Evolutionary conservation across 306 rosid species (phyloP).

Genomic region (Sindora glabra): DNA sequence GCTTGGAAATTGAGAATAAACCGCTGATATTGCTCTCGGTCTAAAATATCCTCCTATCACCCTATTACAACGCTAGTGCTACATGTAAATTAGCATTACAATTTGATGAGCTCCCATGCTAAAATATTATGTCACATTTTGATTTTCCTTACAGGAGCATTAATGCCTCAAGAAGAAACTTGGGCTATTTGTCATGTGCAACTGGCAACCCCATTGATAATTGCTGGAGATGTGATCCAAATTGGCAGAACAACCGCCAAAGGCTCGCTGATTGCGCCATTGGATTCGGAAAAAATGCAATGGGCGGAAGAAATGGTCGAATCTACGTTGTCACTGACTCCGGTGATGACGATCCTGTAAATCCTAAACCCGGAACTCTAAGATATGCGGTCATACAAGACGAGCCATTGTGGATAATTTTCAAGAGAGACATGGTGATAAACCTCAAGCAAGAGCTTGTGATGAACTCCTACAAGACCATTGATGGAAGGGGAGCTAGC

Average conservation of each 20-base stretch:
- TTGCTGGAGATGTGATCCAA: slow-evolving; percentile 1
- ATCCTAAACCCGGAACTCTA: background rate
- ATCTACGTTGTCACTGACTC: background rate
- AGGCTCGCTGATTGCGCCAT: background rate
- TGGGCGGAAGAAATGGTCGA: background rate
- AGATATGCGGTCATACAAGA: background rate
- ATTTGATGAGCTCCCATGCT: too few relatives aligned
- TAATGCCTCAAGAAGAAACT: background rate
- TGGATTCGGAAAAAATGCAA: background rate
- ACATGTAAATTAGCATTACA: too few relatives aligned
- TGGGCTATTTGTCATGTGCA: background rate
- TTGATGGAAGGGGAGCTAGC: background rate
- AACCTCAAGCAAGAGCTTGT: background rate
- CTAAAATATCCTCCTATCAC: too few relatives aligned
- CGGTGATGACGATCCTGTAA: background rate
- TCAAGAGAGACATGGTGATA: background rate
- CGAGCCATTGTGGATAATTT: background rate
- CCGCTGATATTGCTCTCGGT: too few relatives aligned
- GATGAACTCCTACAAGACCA: background rate
- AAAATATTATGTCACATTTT: too few relatives aligned
- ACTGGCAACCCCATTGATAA: background rate
- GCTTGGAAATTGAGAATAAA: too few relatives aligned
- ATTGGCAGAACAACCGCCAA: background rate
- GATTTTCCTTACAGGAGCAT: background rate
- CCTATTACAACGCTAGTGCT: too few relatives aligned